Base-by-base conservation (phyloP, 2,329 filamentous ascomycete genomes). In the Talaromyces marneffei region DNA sequence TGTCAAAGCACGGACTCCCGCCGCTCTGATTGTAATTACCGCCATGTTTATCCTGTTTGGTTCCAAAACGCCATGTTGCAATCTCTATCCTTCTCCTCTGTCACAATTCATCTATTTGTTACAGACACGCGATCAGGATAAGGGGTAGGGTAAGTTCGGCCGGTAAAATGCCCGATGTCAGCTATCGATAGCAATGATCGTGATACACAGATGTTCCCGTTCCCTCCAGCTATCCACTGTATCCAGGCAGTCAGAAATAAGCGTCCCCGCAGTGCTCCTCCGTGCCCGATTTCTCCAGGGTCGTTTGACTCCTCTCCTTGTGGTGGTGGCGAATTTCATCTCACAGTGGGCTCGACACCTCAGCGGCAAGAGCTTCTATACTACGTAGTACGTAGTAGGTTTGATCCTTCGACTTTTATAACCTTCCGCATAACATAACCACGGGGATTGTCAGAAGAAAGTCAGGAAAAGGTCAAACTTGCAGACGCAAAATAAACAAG, bases 1-100 rank as follows among this genome's bases (percentile, higher is more conserved):
- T 29, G 39, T 23, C 40, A 46, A 57, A 57, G 55, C 55, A 57
- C 55, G 40, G 55, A 57, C 55, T 57, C 55, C 55, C 55, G 55
- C 25, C 29, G 53, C 2, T n/a, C 23, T 37, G 16, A 20, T 29
- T n/a, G 29, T 40, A 56, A 56, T 42, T 44, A 57, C 54, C 27
- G 54, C 27, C 46, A 33, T 8, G 16, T 31, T 18, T 29, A 20
- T 50, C 18, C 27, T 2, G 27, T 50, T 23, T 46, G n/a, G 20
- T 46, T 25, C 25, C 42, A 23, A 20, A 25, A 44, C 20, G 25
- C 40, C 37, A 39, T 3, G 39, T 42, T 42, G 8, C 39, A 42
- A n/a, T 42, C 39, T n/a, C 18, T 42, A 42, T 20, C 18, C 20
- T 42, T 25, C 23, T 46, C 42, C n/a, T n/a, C n/a, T n/a, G n/a